Evolutionary conservation across 2,329 filamentous ascomycete genomes (phyloP), one percentile per base, ranked within the genome.

Genomic region (Penicillium rolfsii): DNA sequence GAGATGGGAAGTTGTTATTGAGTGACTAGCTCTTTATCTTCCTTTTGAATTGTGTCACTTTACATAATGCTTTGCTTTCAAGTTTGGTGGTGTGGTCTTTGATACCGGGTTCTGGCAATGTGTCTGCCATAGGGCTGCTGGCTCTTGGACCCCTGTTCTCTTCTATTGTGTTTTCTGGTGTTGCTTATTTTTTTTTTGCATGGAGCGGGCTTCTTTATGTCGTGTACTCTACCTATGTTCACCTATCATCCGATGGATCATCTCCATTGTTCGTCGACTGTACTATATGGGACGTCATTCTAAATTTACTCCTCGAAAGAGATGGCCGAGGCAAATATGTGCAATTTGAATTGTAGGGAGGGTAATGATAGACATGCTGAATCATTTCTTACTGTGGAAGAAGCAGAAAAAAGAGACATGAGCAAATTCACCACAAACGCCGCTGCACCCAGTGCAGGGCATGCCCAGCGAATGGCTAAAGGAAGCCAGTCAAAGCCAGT

Each of bases 151-250:
- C 22, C 35, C 33, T 53, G 11, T 40, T 58, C 38, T 48, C 30
- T 38, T 38, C 26, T 46, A 26, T 9, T 33, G 22, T 59, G 22
- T 61, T 52, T 46, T 60, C 19, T 22, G 19, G 24, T 57, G 36
- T 24, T 61, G 49, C 33, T 52, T 46, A 53, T 16, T 2, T 48
- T 48, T 46, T 45, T 60, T 40, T 60, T 67, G 63, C 65, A 65
- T 66, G 64, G 61, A 66, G 64, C 64, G 64, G 58, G 64, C 58
- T 66, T 63, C 46, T 64, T 64, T 43, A 59, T 64, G 55, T 63
- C 62, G 62, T 65, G 64, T 64, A 66, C 57, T 65, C 43, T 66
- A 66, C 40, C 40, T 41, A 43, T 12, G 53, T 55, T 54, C 58
- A 63, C 19, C 43, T 35, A 46, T 56, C 16, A 36, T 46, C 22